These are phyloP conservation scores for Infundibulicybe gibba DNA, from an alignment of 768 basidiomycete species.

Conservation along the genomic window DNA sequence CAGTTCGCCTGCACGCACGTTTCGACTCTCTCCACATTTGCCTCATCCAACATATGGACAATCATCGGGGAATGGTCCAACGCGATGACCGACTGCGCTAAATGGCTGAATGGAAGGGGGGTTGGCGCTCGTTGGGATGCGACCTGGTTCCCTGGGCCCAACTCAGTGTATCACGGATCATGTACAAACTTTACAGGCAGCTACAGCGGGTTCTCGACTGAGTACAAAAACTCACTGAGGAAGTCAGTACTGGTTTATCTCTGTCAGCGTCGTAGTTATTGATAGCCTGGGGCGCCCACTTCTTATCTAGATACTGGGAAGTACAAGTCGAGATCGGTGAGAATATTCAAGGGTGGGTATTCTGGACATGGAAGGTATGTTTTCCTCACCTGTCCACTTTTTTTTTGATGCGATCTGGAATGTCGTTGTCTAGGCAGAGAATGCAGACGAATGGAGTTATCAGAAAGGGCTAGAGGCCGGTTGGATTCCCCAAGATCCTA, in stretches of 20 bases:
- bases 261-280: neutral
- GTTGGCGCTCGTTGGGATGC: slow-evolving; percentile 71
- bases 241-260: slow-evolving; percentile 37
- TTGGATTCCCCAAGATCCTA: slow-evolving; percentile 73
- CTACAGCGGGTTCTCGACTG: slow-evolving; percentile 50
- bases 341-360: slow-evolving; percentile 67
- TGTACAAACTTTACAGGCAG: slow-evolving; percentile 64
- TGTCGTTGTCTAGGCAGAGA: slow-evolving; percentile 43
- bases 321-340: slow-evolving; percentile 76
- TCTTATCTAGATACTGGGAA: slow-evolving; percentile 64
- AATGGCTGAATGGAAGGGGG: slow-evolving; percentile 77
- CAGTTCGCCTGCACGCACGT: slow-evolving; percentile 55
- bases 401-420: neutral
- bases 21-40: slow-evolving; percentile 39
- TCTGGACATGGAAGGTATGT: slow-evolving; percentile 76
- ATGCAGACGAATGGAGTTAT: slow-evolving; percentile 76
- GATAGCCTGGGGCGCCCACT: neutral
- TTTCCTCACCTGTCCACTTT: slow-evolving; percentile 1
- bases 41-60: slow-evolving; percentile 62
- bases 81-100: slow-evolving; percentile 70
- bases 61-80: slow-evolving; percentile 80
- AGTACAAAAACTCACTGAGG: slow-evolving; percentile 61
- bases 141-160: slow-evolving; percentile 36
- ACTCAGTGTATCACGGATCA: slow-evolving; percentile 48
- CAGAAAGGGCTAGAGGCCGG: slow-evolving; percentile 69